These are phyloP conservation scores for Cyathus striatus DNA, from an alignment of 768 basidiomycete genomes.

Conservation along the genomic window DNA sequence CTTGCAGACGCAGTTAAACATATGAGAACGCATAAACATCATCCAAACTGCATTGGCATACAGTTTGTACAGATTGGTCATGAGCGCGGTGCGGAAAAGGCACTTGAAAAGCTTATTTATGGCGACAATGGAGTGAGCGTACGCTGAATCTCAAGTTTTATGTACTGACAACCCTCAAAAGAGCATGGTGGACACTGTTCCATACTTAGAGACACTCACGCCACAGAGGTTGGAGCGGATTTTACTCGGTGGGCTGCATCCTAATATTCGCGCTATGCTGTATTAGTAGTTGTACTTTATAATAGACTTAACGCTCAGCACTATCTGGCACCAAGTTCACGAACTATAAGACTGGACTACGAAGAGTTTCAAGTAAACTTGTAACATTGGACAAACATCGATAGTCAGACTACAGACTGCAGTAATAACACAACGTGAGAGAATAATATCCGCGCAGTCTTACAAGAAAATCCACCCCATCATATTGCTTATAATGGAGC, in stretches of 20 bases:
- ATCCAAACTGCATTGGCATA: constrained; percentile 25
- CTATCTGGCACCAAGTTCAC: no score
- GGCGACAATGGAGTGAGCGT: constrained; percentile 19
- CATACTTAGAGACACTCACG: constrained; percentile 19
- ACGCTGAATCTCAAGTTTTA: not conserved
- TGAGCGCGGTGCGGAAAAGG: constrained; percentile 12
- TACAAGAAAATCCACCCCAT: no score
- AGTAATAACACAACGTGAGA: no score
- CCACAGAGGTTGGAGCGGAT: constrained; percentile 22
- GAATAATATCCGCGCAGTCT: no score
- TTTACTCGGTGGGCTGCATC: constrained; percentile 26
- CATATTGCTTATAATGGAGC: no score
- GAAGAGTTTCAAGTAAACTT: no score
- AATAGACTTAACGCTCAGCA: no score
- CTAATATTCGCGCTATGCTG: constrained; percentile 19
- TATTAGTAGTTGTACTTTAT: no score
- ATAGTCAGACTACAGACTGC: no score
- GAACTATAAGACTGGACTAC: no score
- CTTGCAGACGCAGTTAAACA: constrained; percentile 17
- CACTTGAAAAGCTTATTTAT: constrained; percentile 17
- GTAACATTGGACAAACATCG: no score
- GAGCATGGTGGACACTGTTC: constrained; percentile 27
- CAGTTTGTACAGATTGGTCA: constrained; percentile 30
- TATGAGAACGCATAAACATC: constrained; percentile 17
- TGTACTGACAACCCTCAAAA: constrained; percentile 4